These are phyloP conservation scores for Aspergillus diversus DNA, from an alignment of 495 filamentous ascomycete genomes.

Conservation along the genomic window DNA sequence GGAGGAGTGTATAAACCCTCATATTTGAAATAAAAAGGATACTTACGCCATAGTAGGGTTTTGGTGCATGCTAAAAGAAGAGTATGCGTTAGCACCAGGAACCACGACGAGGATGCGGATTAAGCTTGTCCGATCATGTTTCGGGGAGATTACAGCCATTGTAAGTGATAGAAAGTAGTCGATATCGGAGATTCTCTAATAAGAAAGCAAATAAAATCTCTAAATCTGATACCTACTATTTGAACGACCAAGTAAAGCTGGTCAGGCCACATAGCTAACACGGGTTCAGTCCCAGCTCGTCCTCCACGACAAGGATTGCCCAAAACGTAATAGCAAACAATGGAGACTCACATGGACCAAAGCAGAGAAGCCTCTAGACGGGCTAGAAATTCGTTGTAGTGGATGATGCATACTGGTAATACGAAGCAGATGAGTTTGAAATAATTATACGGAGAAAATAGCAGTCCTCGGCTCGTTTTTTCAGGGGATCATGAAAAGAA, in stretches of 20 bases:
- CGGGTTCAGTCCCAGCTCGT: constrained; percentile 20
- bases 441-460: no score
- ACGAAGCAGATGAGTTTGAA: no score
- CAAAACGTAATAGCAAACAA: background rate
- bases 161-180: no score
- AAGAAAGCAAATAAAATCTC: background rate
- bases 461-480: no score
- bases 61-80: constrained; percentile 42
- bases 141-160: no score
- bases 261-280: constrained; percentile 58
- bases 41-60: constrained; percentile 52
- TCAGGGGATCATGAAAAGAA: background rate
- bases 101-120: background rate
- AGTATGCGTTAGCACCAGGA: constrained; percentile 4
- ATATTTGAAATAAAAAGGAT: background rate
- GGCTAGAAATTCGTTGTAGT: constrained; percentile 71
- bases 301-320: constrained; percentile 20
- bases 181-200: no score
- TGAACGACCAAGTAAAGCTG: constrained; percentile 71
- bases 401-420: constrained; percentile 51
- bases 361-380: constrained; percentile 69
- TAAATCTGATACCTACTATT: constrained; percentile 50
- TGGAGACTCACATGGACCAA: constrained; percentile 63
- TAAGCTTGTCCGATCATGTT: background rate
- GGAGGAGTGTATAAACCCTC: constrained; percentile 2